phyloP scores from a whole-genome alignment of 371 early-diverging fungal species.

The Apophysomyces ossiformis region DNA sequence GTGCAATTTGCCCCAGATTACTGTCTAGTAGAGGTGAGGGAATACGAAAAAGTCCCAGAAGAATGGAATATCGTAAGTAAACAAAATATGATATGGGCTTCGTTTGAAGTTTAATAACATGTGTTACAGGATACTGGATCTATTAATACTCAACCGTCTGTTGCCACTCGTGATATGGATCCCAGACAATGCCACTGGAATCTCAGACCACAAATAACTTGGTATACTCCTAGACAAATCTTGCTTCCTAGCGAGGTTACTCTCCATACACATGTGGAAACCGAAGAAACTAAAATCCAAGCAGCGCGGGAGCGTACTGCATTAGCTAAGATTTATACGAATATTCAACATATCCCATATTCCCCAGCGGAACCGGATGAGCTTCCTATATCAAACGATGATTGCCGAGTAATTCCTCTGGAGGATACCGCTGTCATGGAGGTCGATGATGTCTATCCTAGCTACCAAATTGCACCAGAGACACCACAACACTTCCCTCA shows the following conservation, averaged over 20 bases:
- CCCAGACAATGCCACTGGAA: constrained; percentile 14
- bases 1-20: constrained; percentile 29
- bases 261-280: constrained; percentile 10
- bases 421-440: constrained; percentile 14
- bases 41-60: constrained; percentile 29
- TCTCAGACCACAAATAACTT: constrained; percentile 7
- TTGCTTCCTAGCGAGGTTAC: constrained; percentile 9
- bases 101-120: not conserved
- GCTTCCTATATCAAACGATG: constrained; percentile 14
- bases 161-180: constrained; percentile 11
- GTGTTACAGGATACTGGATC: constrained; percentile 4
- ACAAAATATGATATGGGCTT: not conserved
- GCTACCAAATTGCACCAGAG: not conserved
- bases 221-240: constrained; percentile 24
- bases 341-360: constrained; percentile 35
- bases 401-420: constrained; percentile 15
- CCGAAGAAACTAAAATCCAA: constrained; percentile 20
- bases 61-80: constrained; percentile 34
- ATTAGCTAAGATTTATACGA: constrained; percentile 34
- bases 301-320: constrained; percentile 24
- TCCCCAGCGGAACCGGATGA: constrained; percentile 42
- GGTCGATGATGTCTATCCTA: not conserved
- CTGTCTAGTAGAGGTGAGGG: constrained; percentile 22
- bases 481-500: constrained; percentile 2
- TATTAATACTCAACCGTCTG: not conserved